Conservation (phyloP, 257 asterid genomes). For the Solanum virginianum region DNA sequence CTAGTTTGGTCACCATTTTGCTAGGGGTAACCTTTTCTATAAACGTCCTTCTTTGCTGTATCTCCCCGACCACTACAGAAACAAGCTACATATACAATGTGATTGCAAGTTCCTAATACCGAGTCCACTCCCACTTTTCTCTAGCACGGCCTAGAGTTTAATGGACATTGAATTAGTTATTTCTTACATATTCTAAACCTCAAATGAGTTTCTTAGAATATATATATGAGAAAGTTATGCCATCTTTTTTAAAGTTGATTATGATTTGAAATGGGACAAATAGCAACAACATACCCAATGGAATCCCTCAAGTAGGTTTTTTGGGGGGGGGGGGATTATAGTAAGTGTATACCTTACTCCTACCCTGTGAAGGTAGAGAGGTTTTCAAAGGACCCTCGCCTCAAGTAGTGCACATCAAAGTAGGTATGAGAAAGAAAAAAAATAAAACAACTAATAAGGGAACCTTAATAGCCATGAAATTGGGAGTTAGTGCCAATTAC, state of each 20-base stretch:
- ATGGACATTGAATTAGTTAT: neutral
- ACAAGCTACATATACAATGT: neutral
- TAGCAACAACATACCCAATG: too few relatives aligned
- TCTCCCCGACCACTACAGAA: neutral
- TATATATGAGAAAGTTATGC: neutral
- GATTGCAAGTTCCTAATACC: neutral
- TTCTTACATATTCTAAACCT: neutral
- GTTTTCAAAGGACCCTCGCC: too few relatives aligned
- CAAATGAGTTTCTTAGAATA: neutral
- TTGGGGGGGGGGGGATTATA: too few relatives aligned
- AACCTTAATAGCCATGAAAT: neutral
- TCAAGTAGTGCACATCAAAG: too few relatives aligned
- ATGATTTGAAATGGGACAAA: neutral
- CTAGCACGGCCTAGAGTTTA: neutral
- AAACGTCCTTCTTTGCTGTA: neutral
- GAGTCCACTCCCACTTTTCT: neutral
- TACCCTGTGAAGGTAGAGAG: too few relatives aligned
- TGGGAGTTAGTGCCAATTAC: neutral
- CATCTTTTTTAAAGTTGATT: neutral
- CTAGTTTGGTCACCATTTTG: neutral
- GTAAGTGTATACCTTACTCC: too few relatives aligned
- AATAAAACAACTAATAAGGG: too few relatives aligned
- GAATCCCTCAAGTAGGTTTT: too few relatives aligned
- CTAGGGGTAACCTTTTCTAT: neutral
- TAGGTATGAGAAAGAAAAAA: too few relatives aligned